A percentile compares a stretch with the other conserved stretches of the same genome.
Evolutionary conservation across 1,139 yeast genomes (phyloP).

Genomic region (Blastobotrys aristatus): DNA sequence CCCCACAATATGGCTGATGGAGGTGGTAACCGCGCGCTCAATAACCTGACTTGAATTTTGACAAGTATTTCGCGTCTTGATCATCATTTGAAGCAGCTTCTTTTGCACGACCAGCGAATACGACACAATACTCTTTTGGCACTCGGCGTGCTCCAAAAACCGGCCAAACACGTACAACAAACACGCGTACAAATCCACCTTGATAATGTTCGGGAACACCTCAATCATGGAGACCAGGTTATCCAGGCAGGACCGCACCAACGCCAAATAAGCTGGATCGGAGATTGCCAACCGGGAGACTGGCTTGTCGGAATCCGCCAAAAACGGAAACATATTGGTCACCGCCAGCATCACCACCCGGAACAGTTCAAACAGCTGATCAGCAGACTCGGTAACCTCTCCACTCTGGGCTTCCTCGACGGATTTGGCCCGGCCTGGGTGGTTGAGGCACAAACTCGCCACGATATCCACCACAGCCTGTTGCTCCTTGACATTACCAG

Average conservation of each 20-base stretch:
- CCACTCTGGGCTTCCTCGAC: conserved; percentile 20
- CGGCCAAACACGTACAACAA: conserved; percentile 58
- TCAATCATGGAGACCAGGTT: conserved; percentile 57
- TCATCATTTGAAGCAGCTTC: conserved; percentile 31
- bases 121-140: conserved; percentile 28
- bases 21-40: conserved; percentile 33
- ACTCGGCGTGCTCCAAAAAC: conserved; percentile 47
- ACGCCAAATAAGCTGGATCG: conserved; percentile 24
- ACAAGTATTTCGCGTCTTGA: conserved; percentile 23
- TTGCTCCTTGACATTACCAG: conserved; percentile 53
- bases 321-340: conserved; percentile 54
- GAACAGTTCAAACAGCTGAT: conserved; percentile 73
- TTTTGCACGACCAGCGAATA: conserved; percentile 31
- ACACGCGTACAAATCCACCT: conserved; percentile 66
- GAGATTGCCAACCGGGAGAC: conserved; percentile 29
- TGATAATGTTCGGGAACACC: conserved; percentile 61
- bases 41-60: conserved; percentile 31
- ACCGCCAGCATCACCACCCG: conserved; percentile 68
- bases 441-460: conserved; percentile 41
- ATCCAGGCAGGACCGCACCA: conserved; percentile 47
- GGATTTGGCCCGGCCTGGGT: conserved; percentile 28
- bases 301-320: conserved; percentile 42
- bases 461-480: conserved; percentile 53
- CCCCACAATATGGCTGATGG: conserved; percentile 24
- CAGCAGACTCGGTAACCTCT: conserved; percentile 54